These are phyloP conservation scores for Zasmidium cellare DNA, from an alignment of 2,329 filamentous ascomycete genomes.

Conservation along the genomic window DNA sequence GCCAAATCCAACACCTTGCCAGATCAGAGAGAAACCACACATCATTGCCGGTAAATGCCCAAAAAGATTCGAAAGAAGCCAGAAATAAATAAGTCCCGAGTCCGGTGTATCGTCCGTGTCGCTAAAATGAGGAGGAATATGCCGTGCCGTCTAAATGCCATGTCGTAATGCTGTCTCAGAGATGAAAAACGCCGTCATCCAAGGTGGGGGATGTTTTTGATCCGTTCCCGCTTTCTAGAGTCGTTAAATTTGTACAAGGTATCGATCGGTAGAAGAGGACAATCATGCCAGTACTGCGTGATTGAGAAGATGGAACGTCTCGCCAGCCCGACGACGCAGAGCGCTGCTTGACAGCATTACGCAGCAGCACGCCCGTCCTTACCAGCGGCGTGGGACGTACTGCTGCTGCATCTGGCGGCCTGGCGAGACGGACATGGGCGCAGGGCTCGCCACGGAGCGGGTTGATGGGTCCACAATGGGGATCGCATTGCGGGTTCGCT, in stretches of 20 bases:
- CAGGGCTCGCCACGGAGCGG: conserved; percentile 82
- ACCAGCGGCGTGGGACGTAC: conserved; percentile 50
- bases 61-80: conserved; percentile 6
- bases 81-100: conserved; percentile 5
- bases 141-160: conserved; percentile 20
- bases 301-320: conserved; percentile 17
- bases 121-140: conserved; percentile 14
- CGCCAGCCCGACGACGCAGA: conserved; percentile 28
- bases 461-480: conserved; percentile 96
- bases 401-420: conserved; percentile 62
- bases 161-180: conserved; percentile 26
- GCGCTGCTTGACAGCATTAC: conserved; percentile 19
- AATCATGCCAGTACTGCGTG: conserved; percentile 1
- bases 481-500: conserved; percentile 89
- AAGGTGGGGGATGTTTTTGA: conserved; percentile 12
- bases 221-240: conserved; percentile 20
- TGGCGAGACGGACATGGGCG: conserved; percentile 68
- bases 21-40: conserved; percentile 1
- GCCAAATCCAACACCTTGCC: conserved; percentile 13
- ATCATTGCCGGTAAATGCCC: conserved; percentile 13
- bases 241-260: conserved; percentile 28
- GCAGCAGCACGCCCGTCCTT: conserved; percentile 25
- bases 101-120: conserved; percentile 16
- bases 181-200: conserved; percentile 25
- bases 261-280: conserved; percentile 12